These are phyloP conservation scores for Triticum turgidum DNA, from an alignment of 176 grass and related monocot genomes.

Conservation along the genomic window DNA sequence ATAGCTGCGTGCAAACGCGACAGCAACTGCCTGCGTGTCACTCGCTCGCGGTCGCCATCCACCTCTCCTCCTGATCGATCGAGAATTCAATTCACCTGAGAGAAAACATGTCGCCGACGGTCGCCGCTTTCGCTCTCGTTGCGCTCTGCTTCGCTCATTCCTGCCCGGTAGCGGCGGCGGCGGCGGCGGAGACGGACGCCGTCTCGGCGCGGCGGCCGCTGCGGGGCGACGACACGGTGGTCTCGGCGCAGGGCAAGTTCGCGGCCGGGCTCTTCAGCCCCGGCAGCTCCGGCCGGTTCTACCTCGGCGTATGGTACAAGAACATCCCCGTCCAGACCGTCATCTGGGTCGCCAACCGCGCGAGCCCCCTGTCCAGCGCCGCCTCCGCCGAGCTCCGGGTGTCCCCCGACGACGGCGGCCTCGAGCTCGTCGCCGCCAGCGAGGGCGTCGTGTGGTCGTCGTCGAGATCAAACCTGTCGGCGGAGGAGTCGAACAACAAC, in stretches of 20 bases:
- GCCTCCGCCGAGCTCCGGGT: slow-evolving; percentile 21
- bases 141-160: background rate
- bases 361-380: background rate
- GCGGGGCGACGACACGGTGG: slow-evolving; percentile 31
- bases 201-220: slow-evolving; percentile 19
- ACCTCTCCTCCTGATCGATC: background rate
- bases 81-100: background rate
- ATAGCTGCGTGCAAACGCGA: background rate
- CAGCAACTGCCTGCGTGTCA: background rate
- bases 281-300: slow-evolving; percentile 25
- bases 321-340: slow-evolving; percentile 36
- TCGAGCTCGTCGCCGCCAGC: slow-evolving; percentile 8
- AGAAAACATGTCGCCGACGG: background rate
- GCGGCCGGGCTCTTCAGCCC: slow-evolving; percentile 45
- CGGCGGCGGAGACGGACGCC: slow-evolving; percentile 3
- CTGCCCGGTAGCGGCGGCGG: background rate
- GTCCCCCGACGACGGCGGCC: background rate
- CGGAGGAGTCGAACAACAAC: background rate
- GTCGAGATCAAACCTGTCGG: slow-evolving; percentile 13
- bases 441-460: slow-evolving; percentile 14
- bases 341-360: slow-evolving; percentile 48
- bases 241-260: slow-evolving; percentile 45
- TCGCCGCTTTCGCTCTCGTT: background rate
- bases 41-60: background rate
- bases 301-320: slow-evolving; percentile 44